Evolutionary conservation across 495 filamentous ascomycete species (phyloP).

Genomic region (Penicillium subrubescens): DNA sequence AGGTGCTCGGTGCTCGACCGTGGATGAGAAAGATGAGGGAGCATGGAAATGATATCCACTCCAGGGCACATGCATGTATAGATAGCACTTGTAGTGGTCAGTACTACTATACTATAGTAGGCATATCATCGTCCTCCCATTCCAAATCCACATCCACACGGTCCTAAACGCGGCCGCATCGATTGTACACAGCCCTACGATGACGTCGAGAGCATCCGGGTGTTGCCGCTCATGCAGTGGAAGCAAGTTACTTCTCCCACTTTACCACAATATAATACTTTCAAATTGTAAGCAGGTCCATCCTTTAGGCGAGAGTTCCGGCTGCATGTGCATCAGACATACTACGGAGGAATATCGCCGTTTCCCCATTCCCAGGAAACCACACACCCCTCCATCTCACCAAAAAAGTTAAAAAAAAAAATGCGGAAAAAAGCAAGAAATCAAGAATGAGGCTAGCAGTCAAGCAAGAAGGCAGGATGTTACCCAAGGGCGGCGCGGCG

Average conservation of each 20-base stretch:
- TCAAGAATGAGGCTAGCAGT: conserved; percentile 3
- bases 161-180: not conserved
- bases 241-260: not conserved
- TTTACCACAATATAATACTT: not conserved
- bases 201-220: conserved; percentile 18
- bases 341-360: conserved; percentile 15
- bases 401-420: not conserved
- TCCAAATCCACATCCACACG: not conserved
- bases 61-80: not conserved
- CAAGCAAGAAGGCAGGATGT: conserved; percentile 7
- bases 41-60: not conserved
- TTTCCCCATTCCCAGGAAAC: not conserved
- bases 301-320: not conserved
- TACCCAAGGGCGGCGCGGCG: conserved; percentile 18
- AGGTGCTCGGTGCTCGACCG: conserved; percentile 13
- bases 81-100: not conserved
- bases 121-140: not conserved
- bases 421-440: not conserved
- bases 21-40: conserved; percentile 1
- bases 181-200: conserved; percentile 22
- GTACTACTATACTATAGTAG: not conserved
- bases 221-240: not conserved
- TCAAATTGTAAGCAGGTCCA: not conserved
- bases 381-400: not conserved
- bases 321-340: conserved; percentile 19